Base-by-base conservation (phyloP, 345 rosid species). In the Syzygium jambos region DNA sequence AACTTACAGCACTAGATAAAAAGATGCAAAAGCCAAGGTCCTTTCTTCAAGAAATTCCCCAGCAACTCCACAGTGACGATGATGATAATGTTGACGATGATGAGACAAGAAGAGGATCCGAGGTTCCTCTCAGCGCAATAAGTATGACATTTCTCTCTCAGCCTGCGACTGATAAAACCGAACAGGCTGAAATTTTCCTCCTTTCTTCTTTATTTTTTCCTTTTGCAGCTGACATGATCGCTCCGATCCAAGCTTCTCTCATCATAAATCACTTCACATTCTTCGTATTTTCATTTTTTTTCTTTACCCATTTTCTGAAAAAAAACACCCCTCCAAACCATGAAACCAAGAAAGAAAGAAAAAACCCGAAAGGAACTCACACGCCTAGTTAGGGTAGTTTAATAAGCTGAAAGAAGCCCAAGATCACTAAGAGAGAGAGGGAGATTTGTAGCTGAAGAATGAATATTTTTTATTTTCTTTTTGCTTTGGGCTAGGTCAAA, bases 71-170 rank as follows among this genome's bases (percentile, higher is more conserved):
- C 43, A 38, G 27, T 9, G 80, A 73, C 5, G 80, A 73, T 73
- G n/a, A 63, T 54, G 80, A 68, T 86, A 54, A 38, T n/a, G 80
- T 34, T 27, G 86, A 82, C 61, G 86, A 84, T 83, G 87, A 51
- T 88, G 93, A 92, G 96, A 94, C 92, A 92, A 90, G 93, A 95
- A 93, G 90, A 90, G 96, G 99, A 95, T 96, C 99, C 95, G 99
- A 95, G 97, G 98, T 94, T 95, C 95, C 93, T 94, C 94, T 92
- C 97, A 93, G 94, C 93, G 94, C 95, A 92, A 95, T 88, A 85
- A 54, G 87, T 52, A 9, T 10, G 82, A 73, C 21, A 38, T 9
- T 19, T 73, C 82, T 34, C 52, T 78, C 80, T 90, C 92, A 91
- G 87, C 94, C 96, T 88, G 89, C 86, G 86, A 38, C 52, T 29